These are phyloP conservation scores for Trichosanthes cucumerina DNA, from an alignment of 306 rosid species.

Conservation along the genomic window DNA sequence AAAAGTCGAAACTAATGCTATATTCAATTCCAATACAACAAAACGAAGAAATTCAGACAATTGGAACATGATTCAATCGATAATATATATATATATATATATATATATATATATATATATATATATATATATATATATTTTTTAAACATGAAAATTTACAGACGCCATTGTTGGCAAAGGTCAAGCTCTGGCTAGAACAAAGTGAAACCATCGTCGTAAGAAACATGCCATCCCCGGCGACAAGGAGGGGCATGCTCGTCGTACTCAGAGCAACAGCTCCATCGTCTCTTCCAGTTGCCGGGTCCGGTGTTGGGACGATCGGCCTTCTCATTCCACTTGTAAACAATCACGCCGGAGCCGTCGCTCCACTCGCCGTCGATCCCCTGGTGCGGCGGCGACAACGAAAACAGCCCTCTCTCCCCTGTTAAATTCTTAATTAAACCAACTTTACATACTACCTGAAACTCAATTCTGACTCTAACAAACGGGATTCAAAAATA, in stretches of 20 bases:
- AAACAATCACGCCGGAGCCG: slow-evolving; percentile 57
- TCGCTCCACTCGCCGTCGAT: slow-evolving; percentile 84
- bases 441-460: background rate
- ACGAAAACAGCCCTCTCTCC: slow-evolving; percentile 55
- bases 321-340: slow-evolving; percentile 60
- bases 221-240: slow-evolving; percentile 54
- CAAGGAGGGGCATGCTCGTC: slow-evolving; percentile 55
- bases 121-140: no score
- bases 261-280: slow-evolving; percentile 79
- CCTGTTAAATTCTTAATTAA: slow-evolving; percentile 17
- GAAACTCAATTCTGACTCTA: background rate
- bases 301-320: slow-evolving; percentile 63
- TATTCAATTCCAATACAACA: no score
- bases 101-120: no score
- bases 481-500: no score
- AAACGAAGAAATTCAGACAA: no score
- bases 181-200: slow-evolving; percentile 19
- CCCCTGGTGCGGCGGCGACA: slow-evolving; percentile 81
- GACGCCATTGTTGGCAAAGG: background rate
- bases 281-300: slow-evolving; percentile 56
- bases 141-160: background rate
- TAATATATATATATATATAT: no score
- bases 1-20: no score
- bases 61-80: no score
- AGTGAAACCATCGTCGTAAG: slow-evolving; percentile 67